Evolutionary conservation across 345 rosid genomes (phyloP), one percentile per base, ranked within the genome.

Genomic region (Turritis glabra): DNA sequence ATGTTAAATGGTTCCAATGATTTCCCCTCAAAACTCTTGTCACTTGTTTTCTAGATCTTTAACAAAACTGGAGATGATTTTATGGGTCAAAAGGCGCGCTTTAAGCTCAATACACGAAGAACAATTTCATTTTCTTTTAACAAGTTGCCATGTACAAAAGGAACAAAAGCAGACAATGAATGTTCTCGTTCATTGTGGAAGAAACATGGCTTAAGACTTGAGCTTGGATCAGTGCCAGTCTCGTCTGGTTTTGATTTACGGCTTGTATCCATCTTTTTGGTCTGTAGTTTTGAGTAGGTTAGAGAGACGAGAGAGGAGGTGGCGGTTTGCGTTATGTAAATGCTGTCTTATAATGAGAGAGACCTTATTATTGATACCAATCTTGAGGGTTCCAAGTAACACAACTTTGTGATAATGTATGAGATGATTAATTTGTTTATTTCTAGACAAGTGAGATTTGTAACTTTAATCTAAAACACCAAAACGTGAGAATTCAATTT

Each of bases 201-300:
- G 66, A 33, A 74, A 44, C 58, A 46, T 18, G 78, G 43, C 48
- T 74, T 25, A 46, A 14, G 67, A 27, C 6, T 35, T 26, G 67
- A 59, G 62, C 62, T 38, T 38, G 40, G 70, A 62, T 53, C 52
- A 68, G 53, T 26, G 14, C 30, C 11, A 32, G 6, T 37, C 37
- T 40, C 18, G 40, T 75, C 69, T 72, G 53, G 33, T 14, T 26
- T 61, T 60, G 25, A 15, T 57, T 33, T 13, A 8, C 10, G 4
- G 64, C 40, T 55, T 68, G 38, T 21, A 25, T 67, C 62, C 52
- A 38, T 21, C 38, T 56, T 41, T 61, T 53, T 29, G 65, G 72
- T 74, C 71, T 54, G 72, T 74, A 74, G 77, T 74, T 73, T 73
- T 65, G 72, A 44, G 72, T 55, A 74, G 77, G 57, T 46, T 74